Evolutionary conservation across 129 eudicot genomes (phyloP), one percentile per base, ranked within the genome.

Genomic region (Tagetes patula): DNA sequence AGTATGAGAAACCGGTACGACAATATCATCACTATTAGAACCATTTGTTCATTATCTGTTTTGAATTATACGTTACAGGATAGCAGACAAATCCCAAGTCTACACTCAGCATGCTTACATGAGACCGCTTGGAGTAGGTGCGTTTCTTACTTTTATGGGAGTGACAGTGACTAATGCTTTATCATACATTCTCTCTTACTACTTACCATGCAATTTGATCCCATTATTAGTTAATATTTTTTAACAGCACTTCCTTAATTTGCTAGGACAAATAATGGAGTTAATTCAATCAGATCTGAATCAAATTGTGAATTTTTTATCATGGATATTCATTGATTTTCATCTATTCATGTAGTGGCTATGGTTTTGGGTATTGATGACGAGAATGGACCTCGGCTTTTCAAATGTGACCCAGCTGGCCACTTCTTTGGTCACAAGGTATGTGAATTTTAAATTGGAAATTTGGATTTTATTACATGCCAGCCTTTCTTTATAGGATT

Each of bases 361-460:
- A 94, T 94, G 97, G 82, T 94, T 67, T 73, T 94, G 92, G 99
- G 97, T 62, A 88, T 94, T 76, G 99, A 94, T 78, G 97, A 90
- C 50, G 97, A 94, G 83, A 83, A 72, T 69, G 99, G 99, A 13
- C 99, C 99, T 65, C 80, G 81, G 69, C 91, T 94, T 45, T 94
- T 94, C 67, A 94, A 94, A 77, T 94, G 99, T 82, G 99, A 94
- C 70, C 99, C 99, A 70, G 99, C 99, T 36, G 99, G 99, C 70
- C 99, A 94, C 68, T 94, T 90, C 81, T 90, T 79, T 69, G 99
- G 99, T 67, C 99, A 94, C 46, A 94, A 90, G 93, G 99, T 94
- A 77, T 47, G 48, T 69, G 38, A 13, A n/a, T 36, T 32, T 39
- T 1, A 30, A 30, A 39, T 20, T 32, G 6, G 55, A 65, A 41